Percentiles rank a stretch among this genome's conserved stretches.
Conservation (phyloP, 495 filamentous ascomycete genomes). For the Parachaetomium inaequale region DNA sequence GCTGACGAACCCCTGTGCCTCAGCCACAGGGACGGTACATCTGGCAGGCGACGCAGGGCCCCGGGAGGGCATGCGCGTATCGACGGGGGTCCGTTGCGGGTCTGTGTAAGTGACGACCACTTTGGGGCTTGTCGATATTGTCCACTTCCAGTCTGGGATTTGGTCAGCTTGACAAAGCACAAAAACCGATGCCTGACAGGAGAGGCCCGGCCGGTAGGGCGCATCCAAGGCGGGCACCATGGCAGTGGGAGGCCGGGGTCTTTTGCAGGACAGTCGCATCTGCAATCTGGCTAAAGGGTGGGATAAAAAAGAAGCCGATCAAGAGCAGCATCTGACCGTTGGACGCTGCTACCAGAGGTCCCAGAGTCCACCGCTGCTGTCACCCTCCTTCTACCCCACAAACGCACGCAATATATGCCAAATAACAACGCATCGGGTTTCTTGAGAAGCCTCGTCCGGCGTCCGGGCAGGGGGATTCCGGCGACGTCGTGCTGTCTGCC, state of each 20-base stretch:
- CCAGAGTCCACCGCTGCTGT: constrained; percentile 16
- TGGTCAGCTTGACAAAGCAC: constrained; percentile 38
- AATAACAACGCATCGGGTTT: constrained; percentile 24
- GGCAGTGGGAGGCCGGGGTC: constrained; percentile 7
- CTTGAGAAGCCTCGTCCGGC: background rate
- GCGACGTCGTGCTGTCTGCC: constrained; percentile 5
- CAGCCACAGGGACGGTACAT: constrained; percentile 17
- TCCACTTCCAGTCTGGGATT: constrained; percentile 28
- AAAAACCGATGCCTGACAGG: constrained; percentile 10
- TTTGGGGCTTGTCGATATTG: constrained; percentile 23
- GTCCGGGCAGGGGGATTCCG: constrained; percentile 25
- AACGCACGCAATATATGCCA: constrained; percentile 36
- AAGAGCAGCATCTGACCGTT: background rate
- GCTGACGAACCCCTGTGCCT: constrained; percentile 13
- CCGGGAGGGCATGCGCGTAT: constrained; percentile 13
- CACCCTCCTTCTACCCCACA: constrained; percentile 34
- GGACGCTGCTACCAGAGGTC: constrained; percentile 5
- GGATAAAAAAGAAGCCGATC: constrained; percentile 23
- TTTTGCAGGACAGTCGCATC: constrained; percentile 26
- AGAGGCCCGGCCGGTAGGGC: constrained; percentile 16
- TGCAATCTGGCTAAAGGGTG: constrained; percentile 37
- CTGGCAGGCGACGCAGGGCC: constrained; percentile 10
- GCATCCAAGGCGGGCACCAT: constrained; percentile 19
- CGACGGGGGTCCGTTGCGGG: constrained; percentile 3
- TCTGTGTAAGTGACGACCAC: constrained; percentile 17